phyloP scores from a whole-genome alignment of 495 filamentous ascomycete species.

The Tirmania nivea region DNA sequence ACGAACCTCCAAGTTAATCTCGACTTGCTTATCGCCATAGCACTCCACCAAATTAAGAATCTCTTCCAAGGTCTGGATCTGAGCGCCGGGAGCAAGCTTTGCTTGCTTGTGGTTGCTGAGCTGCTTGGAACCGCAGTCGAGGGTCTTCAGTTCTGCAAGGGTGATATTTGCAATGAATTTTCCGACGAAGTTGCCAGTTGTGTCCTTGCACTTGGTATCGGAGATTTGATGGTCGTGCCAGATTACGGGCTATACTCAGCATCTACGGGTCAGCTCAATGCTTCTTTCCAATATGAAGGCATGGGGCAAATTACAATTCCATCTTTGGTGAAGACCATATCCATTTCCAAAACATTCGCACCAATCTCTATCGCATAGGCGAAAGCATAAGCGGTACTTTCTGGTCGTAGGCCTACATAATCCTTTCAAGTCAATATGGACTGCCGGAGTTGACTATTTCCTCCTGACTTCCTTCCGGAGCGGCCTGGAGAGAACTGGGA shows the following conservation, averaged over 20 bases:
- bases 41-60: conserved; percentile 19
- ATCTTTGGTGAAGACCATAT: conserved; percentile 20
- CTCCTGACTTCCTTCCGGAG: neutral
- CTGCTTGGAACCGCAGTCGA: conserved; percentile 17
- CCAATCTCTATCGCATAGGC: conserved; percentile 19
- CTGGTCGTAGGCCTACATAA: neutral
- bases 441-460: conserved; percentile 8
- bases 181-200: conserved; percentile 10
- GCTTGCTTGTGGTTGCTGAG: conserved; percentile 7
- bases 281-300: neutral
- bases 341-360: conserved; percentile 18
- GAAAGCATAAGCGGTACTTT: conserved; percentile 16
- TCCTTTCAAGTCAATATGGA: neutral
- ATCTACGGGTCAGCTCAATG: neutral
- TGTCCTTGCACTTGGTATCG: conserved; percentile 15
- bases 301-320: conserved; percentile 10
- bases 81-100: conserved; percentile 16
- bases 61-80: conserved; percentile 19
- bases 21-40: conserved; percentile 17
- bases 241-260: conserved; percentile 12
- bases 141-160: conserved; percentile 19
- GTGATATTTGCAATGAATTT: conserved; percentile 20
- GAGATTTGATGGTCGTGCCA: conserved; percentile 20
- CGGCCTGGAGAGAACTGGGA: no score
- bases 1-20: conserved; percentile 17